A percentile compares a stretch with the other conserved stretches of the same genome.
Conservation (phyloP, 805 yeast genomes). For the Pichia sporocuriosa region DNA sequence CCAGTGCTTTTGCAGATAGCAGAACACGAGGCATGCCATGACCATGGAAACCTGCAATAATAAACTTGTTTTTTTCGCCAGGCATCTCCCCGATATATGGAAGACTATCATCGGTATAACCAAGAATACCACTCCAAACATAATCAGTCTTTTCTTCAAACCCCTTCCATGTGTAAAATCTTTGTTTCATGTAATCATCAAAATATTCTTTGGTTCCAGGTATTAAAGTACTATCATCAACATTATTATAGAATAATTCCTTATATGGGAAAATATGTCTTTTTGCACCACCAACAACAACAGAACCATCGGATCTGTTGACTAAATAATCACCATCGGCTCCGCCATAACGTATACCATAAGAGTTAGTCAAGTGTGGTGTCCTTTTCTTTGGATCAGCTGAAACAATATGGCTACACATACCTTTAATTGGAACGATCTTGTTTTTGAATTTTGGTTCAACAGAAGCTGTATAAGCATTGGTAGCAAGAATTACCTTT, state of each 20-base stretch:
- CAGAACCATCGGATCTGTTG: conserved; percentile 32
- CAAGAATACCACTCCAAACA: conserved; percentile 44
- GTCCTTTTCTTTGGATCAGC: conserved; percentile 17
- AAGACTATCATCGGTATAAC: conserved; percentile 34
- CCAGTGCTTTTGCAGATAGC: conserved; percentile 35
- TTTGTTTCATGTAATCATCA: conserved; percentile 16
- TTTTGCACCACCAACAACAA: conserved; percentile 32
- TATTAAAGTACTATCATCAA: conserved; percentile 32
- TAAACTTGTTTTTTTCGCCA: conserved; percentile 27
- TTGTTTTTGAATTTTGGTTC: conserved; percentile 24
- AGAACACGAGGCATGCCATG: conserved; percentile 47
- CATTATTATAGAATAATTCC: conserved; percentile 23
- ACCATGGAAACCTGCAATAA: conserved; percentile 44
- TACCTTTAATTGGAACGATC: conserved; percentile 33
- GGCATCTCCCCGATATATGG: conserved; percentile 40
- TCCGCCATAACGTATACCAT: conserved; percentile 24
- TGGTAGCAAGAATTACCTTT: conserved; percentile 33
- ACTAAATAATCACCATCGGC: conserved; percentile 30
- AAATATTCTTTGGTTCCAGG: conserved; percentile 22
- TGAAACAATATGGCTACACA: conserved; percentile 25
- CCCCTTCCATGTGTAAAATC: conserved; percentile 31
- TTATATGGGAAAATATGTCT: conserved; percentile 20
- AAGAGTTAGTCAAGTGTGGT: conserved; percentile 33
- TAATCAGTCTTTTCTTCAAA: conserved; percentile 21
- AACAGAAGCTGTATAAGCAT: conserved; percentile 30